phyloP scores from a whole-genome alignment of 352 stramenopile species.

The Phytopythium ostracodes region DNA sequence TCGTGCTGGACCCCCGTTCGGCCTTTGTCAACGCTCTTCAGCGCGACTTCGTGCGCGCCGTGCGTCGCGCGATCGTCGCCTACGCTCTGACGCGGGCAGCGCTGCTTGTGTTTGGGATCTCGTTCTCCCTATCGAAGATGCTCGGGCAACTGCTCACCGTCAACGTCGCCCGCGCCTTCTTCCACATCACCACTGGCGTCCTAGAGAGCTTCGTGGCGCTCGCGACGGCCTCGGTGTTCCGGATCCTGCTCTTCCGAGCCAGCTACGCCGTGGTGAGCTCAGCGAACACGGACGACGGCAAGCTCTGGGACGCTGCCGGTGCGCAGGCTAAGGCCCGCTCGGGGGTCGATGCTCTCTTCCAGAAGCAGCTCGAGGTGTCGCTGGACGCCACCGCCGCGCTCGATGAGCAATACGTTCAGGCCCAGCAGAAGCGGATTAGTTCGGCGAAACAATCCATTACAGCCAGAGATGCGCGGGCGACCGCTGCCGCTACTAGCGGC shows the following conservation, averaged over 20 bases:
- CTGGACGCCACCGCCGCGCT: constrained; percentile 18
- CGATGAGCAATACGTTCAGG: constrained; percentile 40
- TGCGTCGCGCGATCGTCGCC: constrained; percentile 36
- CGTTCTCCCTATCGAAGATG: constrained; percentile 20
- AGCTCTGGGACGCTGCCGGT: constrained; percentile 32
- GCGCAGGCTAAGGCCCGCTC: constrained; percentile 10
- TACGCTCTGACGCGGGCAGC: constrained; percentile 21
- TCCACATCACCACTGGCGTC: constrained; percentile 42
- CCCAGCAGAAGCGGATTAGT: constrained; percentile 30
- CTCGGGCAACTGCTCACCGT: constrained; percentile 12
- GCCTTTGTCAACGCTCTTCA: constrained; percentile 32
- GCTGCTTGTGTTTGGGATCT: constrained; percentile 6
- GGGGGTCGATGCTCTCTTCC: constrained; percentile 3
- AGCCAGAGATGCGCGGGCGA: constrained; percentile 17
- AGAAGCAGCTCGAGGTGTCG: constrained; percentile 27
- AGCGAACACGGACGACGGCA: constrained; percentile 14
- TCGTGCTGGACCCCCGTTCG: constrained; percentile 41
- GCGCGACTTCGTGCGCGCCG: constrained; percentile 38
- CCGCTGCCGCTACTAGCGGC: neutral
- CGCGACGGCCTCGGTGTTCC: constrained; percentile 38
- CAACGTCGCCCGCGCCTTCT: constrained; percentile 20
- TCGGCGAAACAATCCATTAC: constrained; percentile 27
- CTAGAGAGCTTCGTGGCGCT: constrained; percentile 44
- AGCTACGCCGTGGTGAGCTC: constrained; percentile 23
- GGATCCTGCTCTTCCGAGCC: constrained; percentile 46